Evolutionary conservation across 2,329 filamentous ascomycete species (phyloP), one percentile per base, ranked within the genome.

Genomic region (Rhinocladiella mackenziei): DNA sequence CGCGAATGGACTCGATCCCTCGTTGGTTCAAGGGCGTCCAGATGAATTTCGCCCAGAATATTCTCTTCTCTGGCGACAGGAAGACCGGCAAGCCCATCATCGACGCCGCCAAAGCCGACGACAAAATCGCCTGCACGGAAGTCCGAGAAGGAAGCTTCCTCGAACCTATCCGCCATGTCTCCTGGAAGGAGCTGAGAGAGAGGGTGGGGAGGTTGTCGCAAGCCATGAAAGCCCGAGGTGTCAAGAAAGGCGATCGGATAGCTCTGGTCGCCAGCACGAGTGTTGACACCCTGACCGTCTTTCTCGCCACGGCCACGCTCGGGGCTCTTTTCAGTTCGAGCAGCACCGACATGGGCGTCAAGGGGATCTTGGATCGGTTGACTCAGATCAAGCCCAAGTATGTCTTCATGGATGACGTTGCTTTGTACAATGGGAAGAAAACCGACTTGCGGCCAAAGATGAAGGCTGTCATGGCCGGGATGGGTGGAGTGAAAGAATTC

Each of bases 301-400:
- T 86, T 58, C 68, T 87, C 46, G 86, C 84, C 0, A 75, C 80
- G 0, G 77, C 76, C 1, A 81, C 83, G 62, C 58, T 92, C 1
- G 88, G 88, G 0, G 87, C 74, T 0, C 62, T 94, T 1, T 92
- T 92, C 61, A 85, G 80, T 54, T 84, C 78, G 35, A 83, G 78
- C 40, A 86, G 81, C 5, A 91, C 87, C 0, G 87, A 94, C 63
- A 92, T 92, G 82, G 87, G 87, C 0, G 80, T 83, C 10, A 81
- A 82, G 51, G 87, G 86, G 0, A 76, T 94, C 13, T 57, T 94
- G 55, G 85, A 92, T 63, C 72, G 87, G 23, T 71, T 86, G 18
- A 66, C 81, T 36, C 86, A 92, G 68, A 80, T 92, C 48, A 74
- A 81, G 54, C 87, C 88, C 3, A 82, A 78, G 63, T 86, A 79